Evolutionary conservation across 352 stramenopile species (phyloP).

Genomic region (Phytophthora litchii): DNA sequence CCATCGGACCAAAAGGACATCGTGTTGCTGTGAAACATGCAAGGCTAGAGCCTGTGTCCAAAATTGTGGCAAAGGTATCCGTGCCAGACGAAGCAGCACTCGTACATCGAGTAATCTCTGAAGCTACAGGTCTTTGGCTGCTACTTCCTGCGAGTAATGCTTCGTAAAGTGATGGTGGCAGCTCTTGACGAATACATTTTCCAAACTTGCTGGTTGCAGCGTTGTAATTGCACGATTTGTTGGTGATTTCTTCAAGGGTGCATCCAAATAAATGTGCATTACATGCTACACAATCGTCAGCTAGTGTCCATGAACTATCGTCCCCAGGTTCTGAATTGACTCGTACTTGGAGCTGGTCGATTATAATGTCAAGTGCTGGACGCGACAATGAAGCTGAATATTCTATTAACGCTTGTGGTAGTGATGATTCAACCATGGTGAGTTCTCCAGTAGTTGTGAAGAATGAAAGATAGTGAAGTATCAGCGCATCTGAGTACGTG

Average conservation of each 20-base stretch:
- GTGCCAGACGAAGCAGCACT: not conserved
- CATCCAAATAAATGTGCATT: slow-evolving; percentile 17
- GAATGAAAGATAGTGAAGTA: slow-evolving; percentile 12
- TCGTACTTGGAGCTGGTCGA: slow-evolving; percentile 7
- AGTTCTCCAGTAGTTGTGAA: slow-evolving; percentile 1
- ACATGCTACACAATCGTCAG: slow-evolving; percentile 17
- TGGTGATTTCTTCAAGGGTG: not conserved
- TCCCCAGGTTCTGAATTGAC: not conserved
- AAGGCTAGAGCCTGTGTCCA: slow-evolving; percentile 5
- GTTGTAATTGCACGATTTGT: slow-evolving; percentile 16
- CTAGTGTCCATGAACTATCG: slow-evolving; percentile 7
- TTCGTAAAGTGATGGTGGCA: slow-evolving; percentile 3
- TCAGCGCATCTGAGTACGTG: slow-evolving; percentile 12
- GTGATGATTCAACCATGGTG: slow-evolving; percentile 1
- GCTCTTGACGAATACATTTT: slow-evolving; percentile 11
- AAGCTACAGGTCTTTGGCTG: not conserved
- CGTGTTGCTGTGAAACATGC: slow-evolving; percentile 17
- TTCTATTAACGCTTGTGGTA: slow-evolving; percentile 4
- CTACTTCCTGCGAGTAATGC: not conserved
- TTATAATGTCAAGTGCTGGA: slow-evolving; percentile 12
- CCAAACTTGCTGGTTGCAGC: slow-evolving; percentile 6
- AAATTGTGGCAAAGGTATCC: not conserved
- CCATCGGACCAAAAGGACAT: slow-evolving; percentile 23
- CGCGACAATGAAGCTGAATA: slow-evolving; percentile 4
- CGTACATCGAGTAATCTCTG: slow-evolving; percentile 13